Conservation (phyloP, 2,329 filamentous ascomycete genomes). For the Atkinsonella hypoxylon region DNA sequence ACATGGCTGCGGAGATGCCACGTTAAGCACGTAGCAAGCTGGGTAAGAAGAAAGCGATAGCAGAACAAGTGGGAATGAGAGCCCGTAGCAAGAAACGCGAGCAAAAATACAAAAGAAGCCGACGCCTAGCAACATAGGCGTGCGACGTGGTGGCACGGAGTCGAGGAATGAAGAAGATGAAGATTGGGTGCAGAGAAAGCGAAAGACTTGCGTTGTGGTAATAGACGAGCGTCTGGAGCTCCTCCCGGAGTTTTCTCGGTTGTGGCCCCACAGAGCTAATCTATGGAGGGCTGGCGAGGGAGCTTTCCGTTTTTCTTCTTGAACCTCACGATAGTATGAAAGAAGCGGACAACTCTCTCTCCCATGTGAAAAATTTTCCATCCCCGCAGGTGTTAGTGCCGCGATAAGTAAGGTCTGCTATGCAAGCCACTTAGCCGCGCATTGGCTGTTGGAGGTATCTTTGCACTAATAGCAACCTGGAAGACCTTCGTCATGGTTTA, state of each 20-base stretch:
- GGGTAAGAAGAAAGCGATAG: conserved; percentile 14
- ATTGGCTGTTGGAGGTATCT: too few species aligned
- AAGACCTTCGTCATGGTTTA: too few species aligned
- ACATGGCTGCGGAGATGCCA: conserved; percentile 33
- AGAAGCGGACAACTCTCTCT: too few species aligned
- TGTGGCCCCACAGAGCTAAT: conserved; percentile 1
- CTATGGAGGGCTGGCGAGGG: not conserved
- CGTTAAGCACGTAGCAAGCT: conserved; percentile 27
- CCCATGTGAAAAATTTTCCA: too few species aligned
- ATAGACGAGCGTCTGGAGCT: conserved; percentile 11
- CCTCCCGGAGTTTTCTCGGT: conserved; percentile 12
- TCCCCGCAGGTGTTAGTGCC: too few species aligned
- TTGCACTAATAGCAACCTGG: too few species aligned
- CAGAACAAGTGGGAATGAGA: conserved; percentile 12
- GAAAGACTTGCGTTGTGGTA: conserved; percentile 22
- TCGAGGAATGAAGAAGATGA: conserved; percentile 6
- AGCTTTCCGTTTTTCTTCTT: too few species aligned
- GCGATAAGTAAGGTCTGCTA: too few species aligned
- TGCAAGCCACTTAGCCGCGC: too few species aligned
- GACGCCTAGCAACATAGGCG: conserved; percentile 1
- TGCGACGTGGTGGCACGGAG: conserved; percentile 1
- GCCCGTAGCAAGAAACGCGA: conserved; percentile 9
- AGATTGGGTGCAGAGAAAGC: conserved; percentile 18
- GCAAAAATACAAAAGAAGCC: not conserved
- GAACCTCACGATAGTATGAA: too few species aligned